Base-by-base conservation (phyloP, 2,329 filamentous ascomycete species). In the Emergomyces pasteurianus region DNA sequence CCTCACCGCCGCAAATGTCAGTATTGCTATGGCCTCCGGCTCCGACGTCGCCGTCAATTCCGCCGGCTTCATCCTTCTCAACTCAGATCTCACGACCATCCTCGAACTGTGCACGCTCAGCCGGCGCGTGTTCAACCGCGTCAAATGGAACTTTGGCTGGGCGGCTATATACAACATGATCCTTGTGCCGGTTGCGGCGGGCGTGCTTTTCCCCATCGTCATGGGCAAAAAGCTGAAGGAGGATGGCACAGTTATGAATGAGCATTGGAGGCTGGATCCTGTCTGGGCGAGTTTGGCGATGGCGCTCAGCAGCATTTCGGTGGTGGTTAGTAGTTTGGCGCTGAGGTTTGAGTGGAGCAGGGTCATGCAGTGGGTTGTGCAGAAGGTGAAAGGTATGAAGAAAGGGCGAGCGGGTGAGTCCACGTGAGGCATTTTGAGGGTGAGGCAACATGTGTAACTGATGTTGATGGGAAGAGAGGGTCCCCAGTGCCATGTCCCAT, bases 271-370 rank as follows among this genome's bases (percentile, higher is more conserved):
- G 40, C 62, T 81, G 9, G 77, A 76, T 64, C 79, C 79, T 0
- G 78, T 80, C 6, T 96, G 92, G 92, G 92, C 92, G 5, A 87
- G 86, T 65, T 75, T 96, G 71, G 92, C 92, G 0, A 97, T 96
- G 92, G 92, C 92, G 31, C 74, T 92, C 72, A 96, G 91, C 74
- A 92, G 88, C 73, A 86, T 96, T 66, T 94, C 89, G 69, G 92
- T 97, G 53, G 88, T 96, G 58, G 76, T 84, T 70, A 95, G 90
- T 72, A 92, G 88, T 76, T 74, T 96, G 68, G 80, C 85, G 57
- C 74, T 96, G 76, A 83, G 86, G 70, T 80, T 77, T 64, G 72
- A 74, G 52, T 65, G 63, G 49, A 65, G 58, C 46, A 38, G 21
- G 50, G 16, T 60, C n/a, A 55, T 23, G 53, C 14, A 10, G 3